Evolutionary conservation across 2,329 filamentous ascomycete species (phyloP), one percentile per base, ranked within the genome.

Genomic region (Epichloe sibirici): DNA sequence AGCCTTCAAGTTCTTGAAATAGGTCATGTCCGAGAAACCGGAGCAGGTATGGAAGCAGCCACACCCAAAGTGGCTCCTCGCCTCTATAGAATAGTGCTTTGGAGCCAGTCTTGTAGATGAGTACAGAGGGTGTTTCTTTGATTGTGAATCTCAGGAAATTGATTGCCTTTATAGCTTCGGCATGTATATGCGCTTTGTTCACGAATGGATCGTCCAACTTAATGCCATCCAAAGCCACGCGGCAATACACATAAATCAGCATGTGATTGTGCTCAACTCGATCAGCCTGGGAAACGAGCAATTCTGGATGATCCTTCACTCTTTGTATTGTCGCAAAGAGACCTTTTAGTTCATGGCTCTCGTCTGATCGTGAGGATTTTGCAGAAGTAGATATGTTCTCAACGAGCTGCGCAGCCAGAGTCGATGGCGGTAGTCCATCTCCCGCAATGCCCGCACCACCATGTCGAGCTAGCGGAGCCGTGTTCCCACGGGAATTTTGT

Each of bases 321-420:
- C 69, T 67, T 59, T 81, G 74, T 37, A 84, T 79, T 34, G 76
- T 68, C 45, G 70, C 67, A 56, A 82, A 76, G 3, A 96, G 76
- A 50, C 83, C 81, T 56, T 86, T 83, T 57, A 96, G 84, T 48
- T 88, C 86, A 59, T 83, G 81, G 54, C 81, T 83, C 60, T 85
- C 82, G 60, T 85, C 78, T 50, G 78, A 78, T 61, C 79, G 77
- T 51, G 78, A 77, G 45, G 78, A 80, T 56, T 75, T 77, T 49
- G 78, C 75, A 48, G 79, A 79, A 23, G 85, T 78, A 44, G 85
- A 81, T 56, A 90, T 82, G 65, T 88, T 88, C 64, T 88, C 84
- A 57, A 93, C 88, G 53, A 96, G 82, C 67, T 94, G 88, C 12
- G 88, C 88, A 50, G 90, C 89, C 62, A 95, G 77, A 9, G 90